Evolutionary conservation across 306 rosid genomes (phyloP).

Genomic region (Lagenaria siceraria): DNA sequence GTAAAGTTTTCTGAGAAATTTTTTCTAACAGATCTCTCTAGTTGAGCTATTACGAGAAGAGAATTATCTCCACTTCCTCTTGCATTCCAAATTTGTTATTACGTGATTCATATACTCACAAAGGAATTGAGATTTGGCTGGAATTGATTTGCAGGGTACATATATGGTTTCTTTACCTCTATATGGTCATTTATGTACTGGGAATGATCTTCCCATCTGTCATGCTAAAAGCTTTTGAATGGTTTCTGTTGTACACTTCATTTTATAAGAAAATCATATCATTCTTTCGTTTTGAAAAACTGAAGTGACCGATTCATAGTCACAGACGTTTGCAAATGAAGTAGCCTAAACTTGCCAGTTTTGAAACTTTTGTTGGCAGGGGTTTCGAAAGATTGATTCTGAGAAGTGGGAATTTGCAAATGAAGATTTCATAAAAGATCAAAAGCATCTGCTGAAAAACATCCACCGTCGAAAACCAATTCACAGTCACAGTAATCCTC

Average conservation of each 20-base stretch:
- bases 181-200: neutral
- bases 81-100: neutral
- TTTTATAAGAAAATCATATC: neutral
- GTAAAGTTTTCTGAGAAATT: neutral
- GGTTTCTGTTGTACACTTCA: neutral
- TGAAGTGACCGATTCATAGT: neutral
- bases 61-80: neutral
- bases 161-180: neutral
- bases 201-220: neutral
- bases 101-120: neutral
- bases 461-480: slow-evolving; percentile 96
- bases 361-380: slow-evolving; percentile 36
- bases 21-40: neutral
- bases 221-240: neutral
- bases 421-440: slow-evolving; percentile 80
- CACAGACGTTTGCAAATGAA: neutral
- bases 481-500: slow-evolving; percentile 96
- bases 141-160: neutral
- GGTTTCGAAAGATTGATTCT: slow-evolving; percentile 83
- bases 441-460: slow-evolving; percentile 84
- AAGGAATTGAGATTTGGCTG: neutral
- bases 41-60: neutral
- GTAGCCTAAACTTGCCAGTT: neutral
- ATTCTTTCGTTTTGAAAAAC: neutral
- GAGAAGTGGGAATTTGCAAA: slow-evolving; percentile 96